Conservation (phyloP, 2,329 filamentous ascomycete genomes). For the Monilinia aucupariae region DNA sequence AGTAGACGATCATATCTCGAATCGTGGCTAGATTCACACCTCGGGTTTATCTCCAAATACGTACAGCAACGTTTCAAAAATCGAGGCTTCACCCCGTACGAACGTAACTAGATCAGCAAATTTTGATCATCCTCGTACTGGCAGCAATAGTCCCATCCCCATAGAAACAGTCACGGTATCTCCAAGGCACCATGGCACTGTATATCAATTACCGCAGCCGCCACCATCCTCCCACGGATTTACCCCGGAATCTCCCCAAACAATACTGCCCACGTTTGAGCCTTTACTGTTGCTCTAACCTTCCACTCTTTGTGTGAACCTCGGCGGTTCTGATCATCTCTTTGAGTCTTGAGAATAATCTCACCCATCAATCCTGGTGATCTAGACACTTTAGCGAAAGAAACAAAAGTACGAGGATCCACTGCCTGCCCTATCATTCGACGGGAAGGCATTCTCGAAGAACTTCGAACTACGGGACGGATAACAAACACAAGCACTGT, state of each 20-base stretch:
- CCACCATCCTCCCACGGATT: neutral
- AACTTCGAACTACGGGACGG: neutral
- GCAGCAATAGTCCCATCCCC: neutral
- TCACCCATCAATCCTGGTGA: neutral
- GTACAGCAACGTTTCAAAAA: neutral
- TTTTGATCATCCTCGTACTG: neutral
- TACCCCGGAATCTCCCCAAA: neutral
- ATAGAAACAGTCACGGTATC: neutral
- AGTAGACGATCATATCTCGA: neutral
- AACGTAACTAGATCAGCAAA: neutral
- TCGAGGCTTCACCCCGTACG: constrained; percentile 1
- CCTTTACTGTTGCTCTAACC: neutral
- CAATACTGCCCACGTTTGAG: neutral
- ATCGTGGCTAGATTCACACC: neutral
- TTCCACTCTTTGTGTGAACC: neutral
- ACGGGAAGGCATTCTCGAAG: constrained; percentile 5
- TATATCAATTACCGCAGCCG: neutral
- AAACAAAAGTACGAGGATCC: constrained; percentile 1
- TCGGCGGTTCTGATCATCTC: constrained; percentile 4
- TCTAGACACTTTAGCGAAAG: constrained; percentile 5
- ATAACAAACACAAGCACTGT: neutral
- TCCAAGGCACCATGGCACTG: neutral
- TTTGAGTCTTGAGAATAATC: neutral
- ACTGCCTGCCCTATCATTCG: neutral
- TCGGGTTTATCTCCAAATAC: neutral